phyloP scores from a whole-genome alignment of 768 basidiomycete species.

The Phlebiopsis flavidoalba region DNA sequence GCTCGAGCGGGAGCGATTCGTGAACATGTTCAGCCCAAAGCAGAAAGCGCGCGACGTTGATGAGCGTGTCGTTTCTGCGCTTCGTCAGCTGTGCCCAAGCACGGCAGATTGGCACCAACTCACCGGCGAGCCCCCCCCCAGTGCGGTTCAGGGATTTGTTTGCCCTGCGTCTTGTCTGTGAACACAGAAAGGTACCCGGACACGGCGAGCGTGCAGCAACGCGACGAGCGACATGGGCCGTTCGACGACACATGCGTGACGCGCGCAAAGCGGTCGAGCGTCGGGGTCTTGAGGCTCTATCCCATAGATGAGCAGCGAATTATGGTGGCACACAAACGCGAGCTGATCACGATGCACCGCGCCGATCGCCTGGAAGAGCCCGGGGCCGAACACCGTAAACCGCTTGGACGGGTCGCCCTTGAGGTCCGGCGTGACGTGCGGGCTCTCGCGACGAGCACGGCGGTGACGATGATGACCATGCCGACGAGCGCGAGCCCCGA shows the following conservation, averaged over 20 bases:
- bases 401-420: slow-evolving; percentile 74
- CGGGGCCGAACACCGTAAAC: slow-evolving; percentile 71
- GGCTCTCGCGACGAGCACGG: slow-evolving; percentile 82
- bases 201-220: slow-evolving; percentile 79
- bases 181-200: slow-evolving; percentile 86
- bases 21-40: slow-evolving; percentile 97
- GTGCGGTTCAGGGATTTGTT: slow-evolving; percentile 98
- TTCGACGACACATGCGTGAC: slow-evolving; percentile 92
- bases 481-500: slow-evolving; percentile 87
- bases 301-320: slow-evolving; percentile 94
- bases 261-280: slow-evolving; percentile 86
- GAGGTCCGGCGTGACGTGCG: slow-evolving; percentile 63
- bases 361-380: slow-evolving; percentile 92
- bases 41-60: slow-evolving; percentile 94
- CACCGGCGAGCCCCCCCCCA: no score
- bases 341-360: slow-evolving; percentile 98
- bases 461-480: slow-evolving; percentile 89
- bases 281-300: slow-evolving; percentile 88
- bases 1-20: slow-evolving; percentile 91
- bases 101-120: no score
- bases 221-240: slow-evolving; percentile 76
- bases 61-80: slow-evolving; percentile 77
- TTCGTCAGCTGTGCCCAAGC: background rate
- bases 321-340: slow-evolving; percentile 97
- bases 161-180: slow-evolving; percentile 91